Conservation (phyloP, 164 flowering plant genomes). For the Piper longum region DNA sequence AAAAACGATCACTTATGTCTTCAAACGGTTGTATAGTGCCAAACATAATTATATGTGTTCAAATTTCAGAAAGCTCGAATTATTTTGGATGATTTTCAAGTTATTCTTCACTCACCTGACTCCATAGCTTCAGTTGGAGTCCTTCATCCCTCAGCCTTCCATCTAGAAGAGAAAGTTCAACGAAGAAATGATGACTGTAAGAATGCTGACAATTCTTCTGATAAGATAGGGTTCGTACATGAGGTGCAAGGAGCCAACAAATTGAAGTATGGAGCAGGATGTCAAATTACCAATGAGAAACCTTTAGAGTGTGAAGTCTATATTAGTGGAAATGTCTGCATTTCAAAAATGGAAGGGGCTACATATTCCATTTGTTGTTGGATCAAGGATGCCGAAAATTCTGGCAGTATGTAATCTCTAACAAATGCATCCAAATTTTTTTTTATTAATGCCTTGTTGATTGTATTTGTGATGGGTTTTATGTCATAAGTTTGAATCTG, state of each 20-base stretch:
- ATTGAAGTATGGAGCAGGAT: slow-evolving; percentile 12
- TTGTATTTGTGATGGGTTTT: slow-evolving; percentile 4
- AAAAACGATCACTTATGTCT: neutral
- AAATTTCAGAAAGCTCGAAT: slow-evolving; percentile 71
- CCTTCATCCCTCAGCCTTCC: slow-evolving; percentile 81
- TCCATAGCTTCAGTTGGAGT: slow-evolving; percentile 84
- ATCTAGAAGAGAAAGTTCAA: slow-evolving; percentile 47
- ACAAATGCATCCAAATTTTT: neutral
- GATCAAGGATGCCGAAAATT: slow-evolving; percentile 39
- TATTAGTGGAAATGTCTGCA: slow-evolving; percentile 21
- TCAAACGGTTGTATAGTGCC: too few species aligned
- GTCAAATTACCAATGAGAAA: slow-evolving; percentile 14
- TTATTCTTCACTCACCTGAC: slow-evolving; percentile 66
- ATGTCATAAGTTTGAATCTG: too few species aligned
- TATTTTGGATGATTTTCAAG: slow-evolving; percentile 64
- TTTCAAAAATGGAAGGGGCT: slow-evolving; percentile 36
- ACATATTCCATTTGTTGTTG: slow-evolving; percentile 70
- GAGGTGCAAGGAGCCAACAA: slow-evolving; percentile 51
- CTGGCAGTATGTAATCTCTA: slow-evolving; percentile 34
- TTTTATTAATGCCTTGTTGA: neutral
- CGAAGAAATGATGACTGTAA: slow-evolving; percentile 9
- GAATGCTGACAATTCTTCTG: slow-evolving; percentile 6
- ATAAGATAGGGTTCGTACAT: slow-evolving; percentile 12
- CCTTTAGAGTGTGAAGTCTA: slow-evolving; percentile 11
- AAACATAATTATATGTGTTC: neutral